Evolutionary conservation across 2,329 filamentous ascomycete species (phyloP).

Genomic region (Sphaceloma murrayae): DNA sequence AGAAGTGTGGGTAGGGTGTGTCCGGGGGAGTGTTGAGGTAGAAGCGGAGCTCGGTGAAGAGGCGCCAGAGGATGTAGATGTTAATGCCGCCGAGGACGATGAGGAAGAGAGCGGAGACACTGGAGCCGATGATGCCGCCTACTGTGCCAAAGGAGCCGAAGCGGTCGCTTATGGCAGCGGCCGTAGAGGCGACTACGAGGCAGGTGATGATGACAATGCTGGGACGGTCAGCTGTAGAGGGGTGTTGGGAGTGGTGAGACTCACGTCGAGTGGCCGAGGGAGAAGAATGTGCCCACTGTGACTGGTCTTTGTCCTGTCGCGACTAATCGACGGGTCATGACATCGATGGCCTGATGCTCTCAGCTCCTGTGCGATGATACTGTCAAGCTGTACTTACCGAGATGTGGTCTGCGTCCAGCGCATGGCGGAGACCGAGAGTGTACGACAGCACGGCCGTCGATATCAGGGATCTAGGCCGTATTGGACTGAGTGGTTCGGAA

Average conservation of each 20-base stretch:
- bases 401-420: slow-evolving; percentile 94
- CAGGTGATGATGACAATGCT: slow-evolving; percentile 80
- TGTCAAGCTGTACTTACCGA: slow-evolving; percentile 37
- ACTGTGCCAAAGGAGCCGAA: slow-evolving; percentile 73
- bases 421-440: slow-evolving; percentile 80
- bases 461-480: too few species aligned
- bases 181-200: slow-evolving; percentile 82
- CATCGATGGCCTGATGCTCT: slow-evolving; percentile 61
- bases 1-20: slow-evolving; percentile 17
- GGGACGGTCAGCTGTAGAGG: not conserved
- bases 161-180: slow-evolving; percentile 66
- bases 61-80: slow-evolving; percentile 69
- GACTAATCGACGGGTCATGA: slow-evolving; percentile 84
- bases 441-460: slow-evolving; percentile 78
- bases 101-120: slow-evolving; percentile 73
- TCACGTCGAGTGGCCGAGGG: slow-evolving; percentile 76
- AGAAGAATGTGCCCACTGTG: slow-evolving; percentile 91
- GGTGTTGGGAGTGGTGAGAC: slow-evolving; percentile 7
- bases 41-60: slow-evolving; percentile 57
- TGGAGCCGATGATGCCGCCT: slow-evolving; percentile 82
- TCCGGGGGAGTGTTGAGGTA: slow-evolving; percentile 42
- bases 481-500: too few species aligned
- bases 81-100: slow-evolving; percentile 77
- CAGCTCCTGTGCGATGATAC: not conserved
- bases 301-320: slow-evolving; percentile 78